Evolutionary conservation across 148 eudicot species (phyloP).

Genomic region (Arctostaphylos glauca): DNA sequence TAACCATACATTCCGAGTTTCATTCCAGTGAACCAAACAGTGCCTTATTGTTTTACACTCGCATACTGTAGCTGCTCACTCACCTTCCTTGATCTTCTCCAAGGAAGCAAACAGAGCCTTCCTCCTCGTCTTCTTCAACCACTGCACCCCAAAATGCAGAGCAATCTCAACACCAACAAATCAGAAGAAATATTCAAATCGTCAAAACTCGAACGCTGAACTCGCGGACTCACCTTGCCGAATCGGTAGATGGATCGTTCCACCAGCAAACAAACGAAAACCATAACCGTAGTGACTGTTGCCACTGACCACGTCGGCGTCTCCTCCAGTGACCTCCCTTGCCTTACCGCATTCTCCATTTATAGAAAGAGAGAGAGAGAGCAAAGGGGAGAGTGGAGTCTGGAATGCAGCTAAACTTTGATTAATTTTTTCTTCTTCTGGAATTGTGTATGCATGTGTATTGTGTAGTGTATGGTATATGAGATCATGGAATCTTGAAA

Average conservation of each 20-base stretch:
- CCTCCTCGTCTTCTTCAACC: conserved; percentile 93
- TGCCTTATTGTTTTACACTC: not conserved
- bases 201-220: not conserved
- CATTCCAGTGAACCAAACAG: not conserved
- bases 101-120: conserved; percentile 89
- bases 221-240: conserved; percentile 64
- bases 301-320: conserved; percentile 99
- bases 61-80: not conserved
- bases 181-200: not conserved
- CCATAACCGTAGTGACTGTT: conserved; percentile 85
- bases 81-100: conserved; percentile 97
- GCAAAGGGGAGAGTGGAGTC: no score
- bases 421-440: not conserved
- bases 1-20: not conserved
- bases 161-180: conserved; percentile 11
- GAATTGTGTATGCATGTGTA: not conserved
- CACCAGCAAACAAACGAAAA: conserved; percentile 76
- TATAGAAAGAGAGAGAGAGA: not conserved
- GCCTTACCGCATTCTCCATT: conserved; percentile 43
- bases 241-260: conserved; percentile 87
- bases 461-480: not conserved
- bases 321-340: conserved; percentile 89
- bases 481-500: not conserved
- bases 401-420: not conserved
- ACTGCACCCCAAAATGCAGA: conserved; percentile 42